These are phyloP conservation scores for Botrytis cinerea DNA, from an alignment of 2,329 filamentous ascomycete genomes.

Conservation along the genomic window DNA sequence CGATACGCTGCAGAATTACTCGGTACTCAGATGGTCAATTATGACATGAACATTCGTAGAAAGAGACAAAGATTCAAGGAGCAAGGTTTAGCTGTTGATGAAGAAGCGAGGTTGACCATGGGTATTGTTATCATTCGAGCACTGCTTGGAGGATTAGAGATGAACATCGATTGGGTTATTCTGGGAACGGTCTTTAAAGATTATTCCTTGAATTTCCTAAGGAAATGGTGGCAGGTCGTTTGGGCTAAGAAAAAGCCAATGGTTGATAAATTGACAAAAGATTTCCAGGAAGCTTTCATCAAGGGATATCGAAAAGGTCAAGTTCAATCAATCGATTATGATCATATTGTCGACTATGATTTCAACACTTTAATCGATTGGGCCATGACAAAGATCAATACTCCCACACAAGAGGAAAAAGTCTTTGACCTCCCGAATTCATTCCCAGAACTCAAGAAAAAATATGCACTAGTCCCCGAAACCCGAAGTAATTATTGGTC, in stretches of 20 bases:
- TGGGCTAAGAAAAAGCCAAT: constrained; percentile 53
- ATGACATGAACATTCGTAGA: constrained; percentile 18
- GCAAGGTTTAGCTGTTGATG: constrained; percentile 44
- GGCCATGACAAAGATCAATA: constrained; percentile 52
- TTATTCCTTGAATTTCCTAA: constrained; percentile 53
- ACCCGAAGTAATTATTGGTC: constrained; percentile 35
- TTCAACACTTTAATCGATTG: constrained; percentile 68
- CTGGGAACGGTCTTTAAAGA: constrained; percentile 58
- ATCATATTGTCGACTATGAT: constrained; percentile 65
- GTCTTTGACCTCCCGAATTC: constrained; percentile 51
- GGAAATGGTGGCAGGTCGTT: constrained; percentile 57
- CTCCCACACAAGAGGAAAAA: constrained; percentile 45
- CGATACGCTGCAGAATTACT: constrained; percentile 19
- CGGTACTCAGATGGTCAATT: constrained; percentile 24
- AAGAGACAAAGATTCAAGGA: constrained; percentile 37
- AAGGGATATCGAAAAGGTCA: constrained; percentile 64
- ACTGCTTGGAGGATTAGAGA: constrained; percentile 61
- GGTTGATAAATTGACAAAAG: constrained; percentile 58
- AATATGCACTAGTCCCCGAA: constrained; percentile 40
- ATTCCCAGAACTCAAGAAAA: constrained; percentile 48
- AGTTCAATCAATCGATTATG: constrained; percentile 62
- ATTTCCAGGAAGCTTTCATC: constrained; percentile 67
- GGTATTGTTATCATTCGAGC: constrained; percentile 60
- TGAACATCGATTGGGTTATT: constrained; percentile 62
- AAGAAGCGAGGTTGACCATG: constrained; percentile 54